Evolutionary conservation across 208 protist species (phyloP).

Genomic region (Leishmania aethiopica): DNA sequence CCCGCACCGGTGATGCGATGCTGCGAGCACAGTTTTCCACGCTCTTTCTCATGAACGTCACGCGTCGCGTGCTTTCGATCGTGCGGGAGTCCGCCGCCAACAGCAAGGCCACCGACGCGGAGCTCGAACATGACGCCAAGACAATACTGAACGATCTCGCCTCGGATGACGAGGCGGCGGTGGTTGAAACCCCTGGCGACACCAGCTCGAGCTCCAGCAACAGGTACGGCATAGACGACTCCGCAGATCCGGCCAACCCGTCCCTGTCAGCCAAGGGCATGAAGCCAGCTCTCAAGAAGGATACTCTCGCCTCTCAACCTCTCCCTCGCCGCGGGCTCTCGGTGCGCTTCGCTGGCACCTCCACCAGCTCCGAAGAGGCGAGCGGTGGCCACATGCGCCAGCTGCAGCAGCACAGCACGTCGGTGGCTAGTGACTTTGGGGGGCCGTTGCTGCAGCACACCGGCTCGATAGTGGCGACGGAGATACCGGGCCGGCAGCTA

Average conservation of each 20-base stretch:
- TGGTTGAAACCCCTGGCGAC: not conserved
- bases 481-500: constrained; percentile 72
- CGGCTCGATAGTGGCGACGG: constrained; percentile 51
- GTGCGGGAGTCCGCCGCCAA: constrained; percentile 64
- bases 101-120: constrained; percentile 38
- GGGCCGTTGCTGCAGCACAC: constrained; percentile 42
- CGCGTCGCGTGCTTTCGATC: constrained; percentile 78
- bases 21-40: constrained; percentile 73
- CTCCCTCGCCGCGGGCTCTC: constrained; percentile 24
- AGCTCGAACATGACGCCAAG: constrained; percentile 59
- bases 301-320: not conserved
- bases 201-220: constrained; percentile 6
- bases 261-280: not conserved
- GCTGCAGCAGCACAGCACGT: constrained; percentile 32
- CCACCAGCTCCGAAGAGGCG: not conserved
- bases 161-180: constrained; percentile 17
- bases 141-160: constrained; percentile 35
- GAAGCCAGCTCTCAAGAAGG: constrained; percentile 20
- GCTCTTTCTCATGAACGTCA: constrained; percentile 87
- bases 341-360: constrained; percentile 35
- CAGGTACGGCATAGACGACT: constrained; percentile 14
- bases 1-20: constrained; percentile 52
- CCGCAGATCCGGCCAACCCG: not conserved
- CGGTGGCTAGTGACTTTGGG: constrained; percentile 13
- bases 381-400: not conserved